These are phyloP conservation scores for Daldinia vernicosa DNA, from an alignment of 495 filamentous ascomycete species.

Conservation along the genomic window DNA sequence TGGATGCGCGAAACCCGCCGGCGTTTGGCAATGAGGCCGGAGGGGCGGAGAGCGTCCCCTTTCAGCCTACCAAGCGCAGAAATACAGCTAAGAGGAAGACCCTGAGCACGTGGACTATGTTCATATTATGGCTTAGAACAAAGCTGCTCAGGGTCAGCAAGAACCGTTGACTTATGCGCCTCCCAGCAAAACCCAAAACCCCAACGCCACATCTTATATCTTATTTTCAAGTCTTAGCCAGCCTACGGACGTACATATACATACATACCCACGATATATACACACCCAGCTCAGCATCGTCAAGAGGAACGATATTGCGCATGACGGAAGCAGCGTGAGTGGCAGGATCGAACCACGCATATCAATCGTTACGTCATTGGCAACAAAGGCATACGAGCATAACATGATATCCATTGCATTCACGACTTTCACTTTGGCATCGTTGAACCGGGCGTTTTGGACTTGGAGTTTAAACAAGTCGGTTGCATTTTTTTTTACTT, in stretches of 20 bases:
- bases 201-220: neutral
- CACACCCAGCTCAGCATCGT: conserved; percentile 12
- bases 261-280: conserved; percentile 24
- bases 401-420: conserved; percentile 43
- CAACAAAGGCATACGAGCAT: conserved; percentile 30
- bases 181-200: neutral
- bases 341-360: conserved; percentile 11
- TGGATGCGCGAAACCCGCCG: conserved; percentile 46
- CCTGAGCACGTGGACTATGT: conserved; percentile 61
- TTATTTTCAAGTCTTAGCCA: neutral
- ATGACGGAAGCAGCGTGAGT: conserved; percentile 3
- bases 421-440: conserved; percentile 32
- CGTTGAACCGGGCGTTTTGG: conserved; percentile 30
- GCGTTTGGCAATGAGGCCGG: conserved; percentile 36
- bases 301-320: conserved; percentile 2
- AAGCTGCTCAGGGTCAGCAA: conserved; percentile 55
- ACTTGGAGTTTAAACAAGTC: conserved; percentile 29
- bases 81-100: conserved; percentile 62
- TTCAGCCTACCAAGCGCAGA: conserved; percentile 47
- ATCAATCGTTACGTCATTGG: neutral
- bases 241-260: conserved; percentile 17
- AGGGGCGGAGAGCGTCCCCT: conserved; percentile 46
- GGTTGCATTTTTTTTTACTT: conserved; percentile 21
- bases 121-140: conserved; percentile 65
- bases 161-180: conserved; percentile 20